Evolutionary conservation across 2,329 filamentous ascomycete species (phyloP).

Genomic region (Aspergillus vadensis): DNA sequence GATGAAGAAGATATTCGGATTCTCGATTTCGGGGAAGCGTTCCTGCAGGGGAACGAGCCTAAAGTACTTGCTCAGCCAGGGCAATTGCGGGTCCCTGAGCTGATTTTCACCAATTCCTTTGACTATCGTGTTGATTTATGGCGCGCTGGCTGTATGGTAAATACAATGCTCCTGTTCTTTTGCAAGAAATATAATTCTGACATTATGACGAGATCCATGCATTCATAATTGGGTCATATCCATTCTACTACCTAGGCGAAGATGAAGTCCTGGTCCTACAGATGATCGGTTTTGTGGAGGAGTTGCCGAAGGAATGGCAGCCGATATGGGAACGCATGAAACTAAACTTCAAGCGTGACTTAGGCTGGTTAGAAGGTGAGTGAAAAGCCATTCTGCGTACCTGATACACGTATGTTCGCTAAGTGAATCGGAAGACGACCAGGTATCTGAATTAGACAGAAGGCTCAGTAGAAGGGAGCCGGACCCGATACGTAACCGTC

Average conservation of each 20-base stretch:
- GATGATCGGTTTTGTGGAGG: slow-evolving; percentile 27
- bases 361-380: slow-evolving; percentile 12
- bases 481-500: slow-evolving; percentile 18
- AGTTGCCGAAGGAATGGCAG: slow-evolving; percentile 24
- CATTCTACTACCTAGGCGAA: slow-evolving; percentile 22
- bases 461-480: slow-evolving; percentile 17
- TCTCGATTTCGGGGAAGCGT: slow-evolving; percentile 29
- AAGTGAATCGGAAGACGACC: rapidly evolving
- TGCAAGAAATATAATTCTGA: not conserved
- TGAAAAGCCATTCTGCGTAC: not conserved
- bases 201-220: slow-evolving; percentile 20
- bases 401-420: too few relatives aligned
- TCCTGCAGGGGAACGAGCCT: slow-evolving; percentile 24
- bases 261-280: slow-evolving; percentile 20
- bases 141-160: slow-evolving; percentile 30
- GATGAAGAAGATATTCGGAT: slow-evolving; percentile 30
- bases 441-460: slow-evolving; percentile 17
- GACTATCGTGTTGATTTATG: slow-evolving; percentile 37
- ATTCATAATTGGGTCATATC: slow-evolving; percentile 21
- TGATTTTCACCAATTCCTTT: slow-evolving; percentile 34
- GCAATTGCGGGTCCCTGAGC: slow-evolving; percentile 32
- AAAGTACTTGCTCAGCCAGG: slow-evolving; percentile 26
- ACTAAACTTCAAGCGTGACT: slow-evolving; percentile 4
- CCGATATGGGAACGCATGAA: slow-evolving; percentile 20
- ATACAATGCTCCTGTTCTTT: not conserved